phyloP scores from a whole-genome alignment of 2,329 filamentous ascomycete genomes.

The Colletotrichum tabaci region DNA sequence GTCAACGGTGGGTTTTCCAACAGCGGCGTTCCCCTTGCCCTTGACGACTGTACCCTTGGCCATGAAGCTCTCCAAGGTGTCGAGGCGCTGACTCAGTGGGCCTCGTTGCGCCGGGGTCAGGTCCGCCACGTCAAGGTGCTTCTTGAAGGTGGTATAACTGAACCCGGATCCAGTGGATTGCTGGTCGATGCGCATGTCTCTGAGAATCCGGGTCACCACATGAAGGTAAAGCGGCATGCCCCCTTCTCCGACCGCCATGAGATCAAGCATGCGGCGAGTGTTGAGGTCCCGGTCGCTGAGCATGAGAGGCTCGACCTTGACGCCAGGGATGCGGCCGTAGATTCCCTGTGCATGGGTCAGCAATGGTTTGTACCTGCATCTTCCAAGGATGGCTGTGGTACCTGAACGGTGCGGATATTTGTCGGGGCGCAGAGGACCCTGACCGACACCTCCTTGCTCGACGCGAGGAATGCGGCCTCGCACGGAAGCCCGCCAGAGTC shows the following conservation, averaged over 20 bases:
- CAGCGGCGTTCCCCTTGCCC: conserved; percentile 15
- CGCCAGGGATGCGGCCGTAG: conserved; percentile 59
- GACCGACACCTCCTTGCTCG: conserved; percentile 59
- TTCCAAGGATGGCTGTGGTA: neutral
- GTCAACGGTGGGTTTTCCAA: conserved; percentile 25
- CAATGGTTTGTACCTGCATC: too few relatives aligned
- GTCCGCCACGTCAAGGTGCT: conserved; percentile 50
- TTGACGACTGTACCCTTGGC: neutral
- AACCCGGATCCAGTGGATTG: conserved; percentile 57
- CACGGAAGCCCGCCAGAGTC: conserved; percentile 66
- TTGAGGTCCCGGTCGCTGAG: conserved; percentile 68
- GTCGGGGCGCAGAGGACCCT: conserved; percentile 69
- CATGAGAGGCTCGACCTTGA: conserved; percentile 65
- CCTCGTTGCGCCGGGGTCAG: conserved; percentile 65
- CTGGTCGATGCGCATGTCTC: conserved; percentile 66
- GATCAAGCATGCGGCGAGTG: conserved; percentile 69
- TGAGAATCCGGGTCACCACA: conserved; percentile 68
- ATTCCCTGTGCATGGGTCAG: conserved; percentile 48
- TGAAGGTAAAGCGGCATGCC: conserved; percentile 71
- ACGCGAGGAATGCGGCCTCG: conserved; percentile 71
- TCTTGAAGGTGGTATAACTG: conserved; percentile 65
- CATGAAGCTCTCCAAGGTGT: conserved; percentile 65
- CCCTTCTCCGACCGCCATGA: conserved; percentile 69
- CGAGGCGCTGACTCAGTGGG: conserved; percentile 72
- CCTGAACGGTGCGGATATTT: conserved; percentile 58